Percentiles rank a stretch among this genome's conserved stretches.
Evolutionary conservation across 495 filamentous ascomycete genomes (phyloP).

Genomic region (Durotheca rogersii): DNA sequence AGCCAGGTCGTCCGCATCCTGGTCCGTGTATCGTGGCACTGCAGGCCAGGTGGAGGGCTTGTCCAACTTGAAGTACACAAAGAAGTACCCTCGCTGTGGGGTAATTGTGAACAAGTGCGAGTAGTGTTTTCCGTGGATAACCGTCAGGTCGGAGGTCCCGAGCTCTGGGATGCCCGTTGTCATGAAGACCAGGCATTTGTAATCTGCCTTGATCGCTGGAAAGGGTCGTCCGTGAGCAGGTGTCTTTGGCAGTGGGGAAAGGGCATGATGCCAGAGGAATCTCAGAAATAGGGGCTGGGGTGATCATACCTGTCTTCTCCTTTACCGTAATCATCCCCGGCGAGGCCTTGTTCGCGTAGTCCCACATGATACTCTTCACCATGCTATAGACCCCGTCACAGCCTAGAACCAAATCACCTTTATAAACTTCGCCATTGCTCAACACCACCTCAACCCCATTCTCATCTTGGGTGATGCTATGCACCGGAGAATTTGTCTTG

Average conservation of each 20-base stretch:
- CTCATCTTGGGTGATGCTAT: slow-evolving; percentile 16
- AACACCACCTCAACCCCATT: slow-evolving; percentile 29
- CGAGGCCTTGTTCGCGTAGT: background rate
- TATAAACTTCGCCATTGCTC: slow-evolving; percentile 17
- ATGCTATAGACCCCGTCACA: slow-evolving; percentile 35
- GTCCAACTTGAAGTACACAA: slow-evolving; percentile 20
- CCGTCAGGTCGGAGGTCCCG: background rate
- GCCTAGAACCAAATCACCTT: slow-evolving; percentile 34
- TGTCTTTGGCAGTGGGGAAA: no score
- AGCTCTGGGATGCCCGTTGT: background rate
- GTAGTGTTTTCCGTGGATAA: slow-evolving; percentile 4
- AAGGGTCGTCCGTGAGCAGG: no score
- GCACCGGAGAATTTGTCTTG: slow-evolving; percentile 10
- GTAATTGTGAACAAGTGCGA: background rate
- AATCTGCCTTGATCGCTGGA: slow-evolving; percentile 3
- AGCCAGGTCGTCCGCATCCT: slow-evolving; percentile 29
- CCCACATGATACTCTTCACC: slow-evolving; percentile 23
- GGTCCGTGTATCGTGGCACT: slow-evolving; percentile 23
- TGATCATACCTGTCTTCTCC: slow-evolving; percentile 9
- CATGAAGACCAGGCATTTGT: slow-evolving; percentile 10
- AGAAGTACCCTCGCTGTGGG: slow-evolving; percentile 12
- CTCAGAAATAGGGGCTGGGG: no score
- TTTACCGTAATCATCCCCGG: slow-evolving; percentile 3
- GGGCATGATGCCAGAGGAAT: no score
- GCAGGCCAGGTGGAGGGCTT: slow-evolving; percentile 29